Percentiles rank a stretch among this genome's conserved stretches.
Evolutionary conservation across 1,284 basidiomycete genomes (phyloP).

Genomic region (Ganoderma resinaceum): DNA sequence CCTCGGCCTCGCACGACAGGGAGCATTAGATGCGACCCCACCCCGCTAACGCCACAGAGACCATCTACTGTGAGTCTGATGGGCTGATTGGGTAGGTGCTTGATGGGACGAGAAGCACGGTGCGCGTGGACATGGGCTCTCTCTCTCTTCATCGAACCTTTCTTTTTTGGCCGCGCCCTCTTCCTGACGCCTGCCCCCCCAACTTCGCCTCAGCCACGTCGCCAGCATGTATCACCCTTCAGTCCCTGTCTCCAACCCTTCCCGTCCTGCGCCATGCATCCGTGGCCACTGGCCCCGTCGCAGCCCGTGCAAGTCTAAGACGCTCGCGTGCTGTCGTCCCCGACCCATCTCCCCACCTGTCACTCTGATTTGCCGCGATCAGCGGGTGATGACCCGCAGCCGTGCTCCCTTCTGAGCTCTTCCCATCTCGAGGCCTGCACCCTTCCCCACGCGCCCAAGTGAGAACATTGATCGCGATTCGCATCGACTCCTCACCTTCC

Average conservation of each 20-base stretch:
- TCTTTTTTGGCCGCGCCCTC: constrained; percentile 25
- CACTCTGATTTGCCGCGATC: constrained; percentile 30
- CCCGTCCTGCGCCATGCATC: background rate
- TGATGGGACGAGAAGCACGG: constrained; percentile 35
- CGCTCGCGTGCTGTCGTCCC: background rate
- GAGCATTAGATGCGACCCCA: constrained; percentile 23
- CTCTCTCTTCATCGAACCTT: constrained; percentile 23
- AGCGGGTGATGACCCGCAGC: constrained; percentile 34
- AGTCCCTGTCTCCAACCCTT: background rate
- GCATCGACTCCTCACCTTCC: constrained; percentile 18
- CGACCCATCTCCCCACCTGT: constrained; percentile 5
- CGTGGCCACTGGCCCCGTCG: background rate
- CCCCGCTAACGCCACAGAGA: constrained; percentile 33
- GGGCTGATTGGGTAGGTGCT: constrained; percentile 31
- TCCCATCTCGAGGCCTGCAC: constrained; percentile 14
- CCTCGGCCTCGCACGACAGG: constrained; percentile 29
- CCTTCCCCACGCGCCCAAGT: constrained; percentile 19
- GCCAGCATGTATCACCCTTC: constrained; percentile 5
- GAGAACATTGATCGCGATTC: constrained; percentile 27
- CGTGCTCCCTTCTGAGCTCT: constrained; percentile 18
- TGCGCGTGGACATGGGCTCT: constrained; percentile 32
- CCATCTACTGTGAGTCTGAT: constrained; percentile 32
- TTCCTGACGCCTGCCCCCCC: constrained; percentile 29
- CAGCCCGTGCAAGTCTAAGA: background rate
- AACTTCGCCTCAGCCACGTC: constrained; percentile 26